A percentile compares a stretch with the other conserved stretches of the same genome.
phyloP scores from a whole-genome alignment of 2,329 filamentous ascomycete species.

The Cladosporium velox region DNA sequence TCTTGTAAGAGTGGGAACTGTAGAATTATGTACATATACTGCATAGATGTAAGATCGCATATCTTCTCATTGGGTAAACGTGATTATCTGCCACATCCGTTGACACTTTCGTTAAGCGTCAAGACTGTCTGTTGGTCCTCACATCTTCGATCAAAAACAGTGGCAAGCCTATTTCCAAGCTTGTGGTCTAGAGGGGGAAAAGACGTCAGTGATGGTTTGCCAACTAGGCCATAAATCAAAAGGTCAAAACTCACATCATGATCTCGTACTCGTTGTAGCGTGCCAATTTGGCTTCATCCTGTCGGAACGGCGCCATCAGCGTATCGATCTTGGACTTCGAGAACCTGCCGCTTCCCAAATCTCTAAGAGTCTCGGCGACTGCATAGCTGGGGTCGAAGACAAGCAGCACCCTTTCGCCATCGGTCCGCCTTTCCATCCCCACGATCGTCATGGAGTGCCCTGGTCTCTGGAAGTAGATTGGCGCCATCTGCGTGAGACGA shows the following conservation, averaged over 20 bases:
- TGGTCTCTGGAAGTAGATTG: constrained; percentile 88
- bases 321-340: constrained; percentile 43
- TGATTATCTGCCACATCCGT: neutral
- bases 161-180: neutral
- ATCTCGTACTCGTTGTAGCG: constrained; percentile 76
- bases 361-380: constrained; percentile 64
- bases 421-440: constrained; percentile 70
- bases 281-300: constrained; percentile 66
- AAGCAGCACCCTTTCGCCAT: constrained; percentile 69
- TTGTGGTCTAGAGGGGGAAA: neutral
- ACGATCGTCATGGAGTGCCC: constrained; percentile 91
- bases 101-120: neutral
- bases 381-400: constrained; percentile 87
- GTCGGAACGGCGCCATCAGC: constrained; percentile 72
- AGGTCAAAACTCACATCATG: constrained; percentile 29
- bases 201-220: neutral
- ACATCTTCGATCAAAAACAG: neutral
- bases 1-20: constrained; percentile 5
- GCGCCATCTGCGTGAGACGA: constrained; percentile 70
- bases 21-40: constrained; percentile 12
- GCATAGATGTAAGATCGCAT: neutral
- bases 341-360: constrained; percentile 54
- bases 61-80: neutral
- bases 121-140: neutral
- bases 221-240: neutral